A percentile compares a stretch with the other conserved stretches of the same genome.
These are phyloP conservation scores for Yarrowia alimentaria DNA, from an alignment of 805 yeast species.

Conservation along the genomic window DNA sequence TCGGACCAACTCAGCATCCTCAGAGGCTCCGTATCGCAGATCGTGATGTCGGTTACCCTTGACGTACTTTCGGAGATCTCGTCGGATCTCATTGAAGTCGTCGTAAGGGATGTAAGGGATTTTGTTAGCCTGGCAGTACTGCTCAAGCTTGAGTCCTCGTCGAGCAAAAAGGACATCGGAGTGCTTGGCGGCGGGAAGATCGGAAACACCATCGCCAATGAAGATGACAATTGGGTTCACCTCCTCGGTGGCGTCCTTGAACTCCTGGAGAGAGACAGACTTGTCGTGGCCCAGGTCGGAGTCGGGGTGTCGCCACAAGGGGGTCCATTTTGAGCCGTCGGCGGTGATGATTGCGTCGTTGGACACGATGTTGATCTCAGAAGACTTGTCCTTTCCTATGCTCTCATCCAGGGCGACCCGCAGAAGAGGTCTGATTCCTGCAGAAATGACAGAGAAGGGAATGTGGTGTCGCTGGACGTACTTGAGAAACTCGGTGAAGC, in stretches of 20 bases:
- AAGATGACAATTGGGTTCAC: constrained; percentile 42
- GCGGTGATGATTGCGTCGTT: constrained; percentile 41
- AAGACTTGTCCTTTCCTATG: constrained; percentile 42
- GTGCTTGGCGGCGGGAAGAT: constrained; percentile 46
- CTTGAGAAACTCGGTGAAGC: constrained; percentile 43
- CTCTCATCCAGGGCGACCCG: constrained; percentile 45
- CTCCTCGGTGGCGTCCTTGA: constrained; percentile 35
- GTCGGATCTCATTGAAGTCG: constrained; percentile 45
- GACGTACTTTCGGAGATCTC: constrained; percentile 21
- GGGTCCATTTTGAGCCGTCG: constrained; percentile 44
- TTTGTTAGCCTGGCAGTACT: constrained; percentile 43
- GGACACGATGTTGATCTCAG: constrained; percentile 43
- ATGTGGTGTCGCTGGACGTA: constrained; percentile 42
- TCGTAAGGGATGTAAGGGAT: constrained; percentile 46
- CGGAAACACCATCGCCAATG: constrained; percentile 59
- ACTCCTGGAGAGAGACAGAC: constrained; percentile 44
- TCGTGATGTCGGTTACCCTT: constrained; percentile 27
- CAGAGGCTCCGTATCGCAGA: constrained; percentile 19
- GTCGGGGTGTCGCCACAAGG: constrained; percentile 45
- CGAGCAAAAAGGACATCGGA: constrained; percentile 48
- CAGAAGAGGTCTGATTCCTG: constrained; percentile 46
- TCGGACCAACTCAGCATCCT: constrained; percentile 22
- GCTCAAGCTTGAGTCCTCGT: constrained; percentile 44
- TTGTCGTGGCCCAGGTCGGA: constrained; percentile 47
- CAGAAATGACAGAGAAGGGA: constrained; percentile 46